Evolutionary conservation across 768 basidiomycete species (phyloP).

Genomic region (Leccinum barrowsii): DNA sequence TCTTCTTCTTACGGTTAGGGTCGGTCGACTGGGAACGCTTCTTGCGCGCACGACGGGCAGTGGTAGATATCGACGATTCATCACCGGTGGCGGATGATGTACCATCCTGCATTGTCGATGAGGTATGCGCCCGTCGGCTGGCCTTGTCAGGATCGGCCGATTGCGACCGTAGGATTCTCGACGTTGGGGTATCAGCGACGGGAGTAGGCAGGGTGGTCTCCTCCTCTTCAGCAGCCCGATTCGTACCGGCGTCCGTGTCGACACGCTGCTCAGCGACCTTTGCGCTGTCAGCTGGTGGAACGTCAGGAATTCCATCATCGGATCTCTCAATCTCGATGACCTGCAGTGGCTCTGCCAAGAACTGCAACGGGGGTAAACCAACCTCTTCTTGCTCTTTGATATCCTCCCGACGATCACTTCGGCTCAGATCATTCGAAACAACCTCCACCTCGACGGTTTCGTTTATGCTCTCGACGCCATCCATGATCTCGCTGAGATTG

Average conservation of each 20-base stretch:
- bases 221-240: slow-evolving; percentile 27
- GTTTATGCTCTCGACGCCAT: slow-evolving; percentile 30
- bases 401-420: slow-evolving; percentile 18
- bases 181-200: slow-evolving; percentile 32
- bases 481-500: slow-evolving; percentile 32
- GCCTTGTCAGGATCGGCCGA: slow-evolving; percentile 75
- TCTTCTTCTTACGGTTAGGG: slow-evolving; percentile 50
- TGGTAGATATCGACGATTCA: slow-evolving; percentile 69
- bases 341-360: slow-evolving; percentile 8
- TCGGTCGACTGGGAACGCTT: slow-evolving; percentile 50
- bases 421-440: slow-evolving; percentile 13
- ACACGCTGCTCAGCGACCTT: slow-evolving; percentile 9
- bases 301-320: slow-evolving; percentile 18
- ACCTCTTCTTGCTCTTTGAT: slow-evolving; percentile 27
- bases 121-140: slow-evolving; percentile 53
- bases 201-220: slow-evolving; percentile 36
- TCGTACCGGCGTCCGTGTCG: slow-evolving; percentile 23
- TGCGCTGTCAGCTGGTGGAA: slow-evolving; percentile 6
- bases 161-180: slow-evolving; percentile 70
- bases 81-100: slow-evolving; percentile 61
- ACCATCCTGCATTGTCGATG: slow-evolving; percentile 48
- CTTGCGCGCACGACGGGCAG: slow-evolving; percentile 45
- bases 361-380: slow-evolving; percentile 1
- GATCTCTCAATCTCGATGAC: slow-evolving; percentile 22
- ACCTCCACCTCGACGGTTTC: slow-evolving; percentile 25